Conservation (phyloP, 352 stramenopile genomes). For the Phytophthora sp. region DNA sequence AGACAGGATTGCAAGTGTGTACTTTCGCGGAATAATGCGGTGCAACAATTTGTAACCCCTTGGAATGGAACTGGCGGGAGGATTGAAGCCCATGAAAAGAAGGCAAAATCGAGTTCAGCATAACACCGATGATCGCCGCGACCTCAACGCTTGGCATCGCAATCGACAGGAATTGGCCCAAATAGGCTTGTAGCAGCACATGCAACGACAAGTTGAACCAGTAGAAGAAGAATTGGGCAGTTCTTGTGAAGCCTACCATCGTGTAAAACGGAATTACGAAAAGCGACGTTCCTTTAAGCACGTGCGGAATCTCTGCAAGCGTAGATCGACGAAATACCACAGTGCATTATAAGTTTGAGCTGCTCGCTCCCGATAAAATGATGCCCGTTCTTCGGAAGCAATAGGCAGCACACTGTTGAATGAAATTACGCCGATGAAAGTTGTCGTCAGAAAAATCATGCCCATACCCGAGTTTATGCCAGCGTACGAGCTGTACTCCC, state of each 20-base stretch:
- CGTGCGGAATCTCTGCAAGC: too few relatives aligned
- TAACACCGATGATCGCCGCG: constrained; percentile 1
- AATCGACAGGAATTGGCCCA: constrained; percentile 38
- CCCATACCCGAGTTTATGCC: background rate
- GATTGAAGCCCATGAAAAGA: constrained; percentile 6
- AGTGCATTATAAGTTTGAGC: too few relatives aligned
- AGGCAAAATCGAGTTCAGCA: background rate
- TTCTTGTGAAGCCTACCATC: constrained; percentile 26
- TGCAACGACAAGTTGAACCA: constrained; percentile 44
- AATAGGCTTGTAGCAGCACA: constrained; percentile 41
- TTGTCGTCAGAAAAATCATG: too few relatives aligned
- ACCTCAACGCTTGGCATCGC: constrained; percentile 11
- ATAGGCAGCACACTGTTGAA: too few relatives aligned
- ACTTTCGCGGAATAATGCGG: constrained; percentile 7
- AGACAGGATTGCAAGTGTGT: constrained; percentile 3
- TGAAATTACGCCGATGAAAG: too few relatives aligned
- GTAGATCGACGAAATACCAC: too few relatives aligned
- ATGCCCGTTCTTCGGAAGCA: too few relatives aligned
- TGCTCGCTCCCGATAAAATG: too few relatives aligned
- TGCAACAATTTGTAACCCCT: constrained; percentile 1
- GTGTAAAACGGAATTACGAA: constrained; percentile 26
- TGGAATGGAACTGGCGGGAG: background rate
- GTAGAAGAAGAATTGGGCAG: constrained; percentile 58
- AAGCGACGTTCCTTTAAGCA: background rate
- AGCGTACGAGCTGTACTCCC: background rate